Conservation (phyloP, 306 rosid species). For the Citrullus amarus region DNA sequence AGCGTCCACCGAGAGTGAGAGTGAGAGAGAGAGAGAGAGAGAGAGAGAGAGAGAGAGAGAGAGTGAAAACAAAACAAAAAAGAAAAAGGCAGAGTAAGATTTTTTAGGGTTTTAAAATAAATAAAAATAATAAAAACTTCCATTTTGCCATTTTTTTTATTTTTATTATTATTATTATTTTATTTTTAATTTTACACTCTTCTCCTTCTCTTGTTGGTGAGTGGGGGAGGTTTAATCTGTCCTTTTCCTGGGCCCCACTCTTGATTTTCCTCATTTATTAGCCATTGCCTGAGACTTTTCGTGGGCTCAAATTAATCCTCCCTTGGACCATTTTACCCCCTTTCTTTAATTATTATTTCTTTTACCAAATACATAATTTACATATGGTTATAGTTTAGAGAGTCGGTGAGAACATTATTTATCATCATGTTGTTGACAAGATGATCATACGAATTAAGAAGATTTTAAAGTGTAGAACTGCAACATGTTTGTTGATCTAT, state of each 20-base stretch:
- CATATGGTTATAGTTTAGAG: neutral
- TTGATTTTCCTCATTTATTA: neutral
- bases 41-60: neutral
- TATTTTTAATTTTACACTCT: neutral
- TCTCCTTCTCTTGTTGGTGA: neutral
- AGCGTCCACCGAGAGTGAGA: neutral
- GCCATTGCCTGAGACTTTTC: neutral
- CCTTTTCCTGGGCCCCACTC: constrained; percentile 2
- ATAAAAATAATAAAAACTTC: neutral
- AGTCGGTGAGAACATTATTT: neutral
- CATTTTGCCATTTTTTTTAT: too few relatives aligned
- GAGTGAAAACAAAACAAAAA: neutral
- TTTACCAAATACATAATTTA: too few relatives aligned
- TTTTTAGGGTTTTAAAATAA: neutral
- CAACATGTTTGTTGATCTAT: too few relatives aligned
- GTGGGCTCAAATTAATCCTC: neutral
- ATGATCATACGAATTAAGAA: neutral
- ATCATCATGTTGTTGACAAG: neutral
- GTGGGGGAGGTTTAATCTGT: constrained; percentile 5
- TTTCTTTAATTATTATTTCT: neutral
- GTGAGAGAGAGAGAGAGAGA: too few relatives aligned
- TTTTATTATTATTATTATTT: too few relatives aligned
- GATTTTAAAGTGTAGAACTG: neutral
- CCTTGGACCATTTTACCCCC: neutral
- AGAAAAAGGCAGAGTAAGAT: neutral